These are phyloP conservation scores for Aegle marmelos DNA, from an alignment of 345 rosid species.

Conservation along the genomic window DNA sequence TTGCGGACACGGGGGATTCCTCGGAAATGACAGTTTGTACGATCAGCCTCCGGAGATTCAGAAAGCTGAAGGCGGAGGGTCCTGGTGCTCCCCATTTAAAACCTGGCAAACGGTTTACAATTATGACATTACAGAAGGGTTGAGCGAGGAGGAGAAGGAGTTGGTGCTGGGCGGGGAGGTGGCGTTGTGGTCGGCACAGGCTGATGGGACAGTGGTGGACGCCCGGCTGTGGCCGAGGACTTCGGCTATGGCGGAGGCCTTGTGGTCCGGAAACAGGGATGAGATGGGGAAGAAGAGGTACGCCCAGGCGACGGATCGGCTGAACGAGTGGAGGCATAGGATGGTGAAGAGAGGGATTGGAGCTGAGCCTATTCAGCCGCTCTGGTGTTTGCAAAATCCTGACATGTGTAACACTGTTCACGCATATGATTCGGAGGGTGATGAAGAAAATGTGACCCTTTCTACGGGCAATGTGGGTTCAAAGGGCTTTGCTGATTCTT, in stretches of 20 bases:
- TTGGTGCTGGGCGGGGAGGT: constrained; percentile 89
- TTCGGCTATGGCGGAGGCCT: constrained; percentile 73
- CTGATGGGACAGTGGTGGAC: constrained; percentile 67
- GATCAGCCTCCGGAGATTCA: constrained; percentile 26
- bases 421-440: background rate
- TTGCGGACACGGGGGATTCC: constrained; percentile 72
- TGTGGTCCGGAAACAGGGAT: constrained; percentile 84
- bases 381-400: constrained; percentile 75
- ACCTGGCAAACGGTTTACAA: constrained; percentile 89
- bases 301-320: constrained; percentile 66
- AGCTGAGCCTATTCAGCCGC: constrained; percentile 90
- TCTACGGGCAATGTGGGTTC: background rate
- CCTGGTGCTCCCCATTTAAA: constrained; percentile 89
- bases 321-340: constrained; percentile 80
- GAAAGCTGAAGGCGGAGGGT: constrained; percentile 35
- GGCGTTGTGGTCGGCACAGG: constrained; percentile 90
- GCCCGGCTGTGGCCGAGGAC: constrained; percentile 77
- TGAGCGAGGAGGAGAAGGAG: constrained; percentile 59
- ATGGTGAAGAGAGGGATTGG: constrained; percentile 77
- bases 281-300: constrained; percentile 60
- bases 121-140: constrained; percentile 68
- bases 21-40: constrained; percentile 71
- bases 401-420: constrained; percentile 79
- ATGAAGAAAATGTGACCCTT: background rate
- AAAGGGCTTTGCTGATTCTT: background rate